These are phyloP conservation scores for Aaosphaeria arxii DNA, from an alignment of 2,329 filamentous ascomycete species.

Conservation along the genomic window DNA sequence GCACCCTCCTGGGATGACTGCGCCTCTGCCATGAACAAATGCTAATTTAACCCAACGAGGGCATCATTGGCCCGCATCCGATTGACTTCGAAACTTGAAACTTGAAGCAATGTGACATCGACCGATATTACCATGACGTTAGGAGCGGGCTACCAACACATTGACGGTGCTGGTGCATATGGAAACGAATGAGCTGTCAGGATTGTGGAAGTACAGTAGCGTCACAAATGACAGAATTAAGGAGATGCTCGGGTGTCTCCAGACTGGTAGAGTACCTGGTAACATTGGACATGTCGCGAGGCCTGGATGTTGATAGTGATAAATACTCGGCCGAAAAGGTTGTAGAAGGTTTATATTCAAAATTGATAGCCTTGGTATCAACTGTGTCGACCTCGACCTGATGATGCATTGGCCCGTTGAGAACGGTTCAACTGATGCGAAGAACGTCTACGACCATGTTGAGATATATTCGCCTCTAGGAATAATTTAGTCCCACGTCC, in stretches of 20 bases:
- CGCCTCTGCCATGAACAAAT: neutral
- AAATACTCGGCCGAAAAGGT: slow-evolving; percentile 6
- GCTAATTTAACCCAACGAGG: neutral
- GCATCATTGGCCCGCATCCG: slow-evolving; percentile 6
- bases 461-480: neutral
- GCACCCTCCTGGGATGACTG: neutral
- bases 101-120: slow-evolving; percentile 9
- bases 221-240: slow-evolving; percentile 56
- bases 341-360: slow-evolving; percentile 66
- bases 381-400: slow-evolving; percentile 75
- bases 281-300: neutral
- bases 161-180: slow-evolving; percentile 14
- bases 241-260: slow-evolving; percentile 1
- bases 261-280: neutral
- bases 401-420: slow-evolving; percentile 50
- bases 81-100: slow-evolving; percentile 21
- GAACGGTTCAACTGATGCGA: slow-evolving; percentile 54
- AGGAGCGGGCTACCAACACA: slow-evolving; percentile 17
- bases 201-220: slow-evolving; percentile 8
- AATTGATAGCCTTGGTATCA: slow-evolving; percentile 69
- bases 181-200: slow-evolving; percentile 12
- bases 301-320: neutral
- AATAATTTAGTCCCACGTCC: slow-evolving; percentile 15
- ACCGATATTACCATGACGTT: slow-evolving; percentile 31
- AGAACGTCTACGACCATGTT: slow-evolving; percentile 11